phyloP scores from a whole-genome alignment of 1,284 basidiomycete species.

The Ceraceosorus guamensis region DNA sequence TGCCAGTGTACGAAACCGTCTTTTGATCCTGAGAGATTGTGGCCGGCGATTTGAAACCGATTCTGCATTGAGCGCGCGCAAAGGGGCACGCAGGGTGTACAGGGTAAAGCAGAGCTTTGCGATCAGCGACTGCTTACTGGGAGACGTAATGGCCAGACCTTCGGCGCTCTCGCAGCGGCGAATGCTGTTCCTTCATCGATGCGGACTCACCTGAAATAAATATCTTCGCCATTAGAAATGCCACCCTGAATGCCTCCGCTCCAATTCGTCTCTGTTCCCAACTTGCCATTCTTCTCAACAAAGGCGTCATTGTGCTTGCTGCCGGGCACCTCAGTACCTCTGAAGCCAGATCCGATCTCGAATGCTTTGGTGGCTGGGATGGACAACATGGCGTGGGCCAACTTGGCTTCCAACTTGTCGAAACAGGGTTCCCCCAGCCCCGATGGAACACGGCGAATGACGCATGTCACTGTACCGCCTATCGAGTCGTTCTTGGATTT shows the following conservation, averaged over 20 bases:
- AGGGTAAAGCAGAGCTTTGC: background rate
- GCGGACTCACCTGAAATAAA: constrained; percentile 78
- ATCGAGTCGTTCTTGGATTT: constrained; percentile 89
- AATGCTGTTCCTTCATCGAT: background rate
- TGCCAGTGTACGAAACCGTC: constrained; percentile 89
- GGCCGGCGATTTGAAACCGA: constrained; percentile 97
- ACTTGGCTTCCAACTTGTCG: constrained; percentile 94
- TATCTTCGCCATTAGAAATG: constrained; percentile 92
- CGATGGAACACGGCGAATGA: constrained; percentile 79
- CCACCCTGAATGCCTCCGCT: constrained; percentile 96
- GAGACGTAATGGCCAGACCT: constrained; percentile 1
- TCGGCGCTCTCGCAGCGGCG: too few species aligned
- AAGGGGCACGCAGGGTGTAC: background rate
- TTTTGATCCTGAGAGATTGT: constrained; percentile 88
- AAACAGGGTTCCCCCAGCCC: constrained; percentile 97
- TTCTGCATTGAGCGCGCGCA: constrained; percentile 52
- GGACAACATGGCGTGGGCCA: constrained; percentile 96
- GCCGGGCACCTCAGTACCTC: constrained; percentile 88
- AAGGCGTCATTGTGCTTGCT: constrained; percentile 91
- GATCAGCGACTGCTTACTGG: too few species aligned
- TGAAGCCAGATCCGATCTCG: constrained; percentile 95
- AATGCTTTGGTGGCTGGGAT: constrained; percentile 98
- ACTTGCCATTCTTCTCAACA: constrained; percentile 61
- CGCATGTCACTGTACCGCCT: constrained; percentile 92
- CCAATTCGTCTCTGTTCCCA: constrained; percentile 89